Base-by-base conservation (phyloP, 192 early-diverging fungal genomes). In the Coemansia sp. region DNA sequence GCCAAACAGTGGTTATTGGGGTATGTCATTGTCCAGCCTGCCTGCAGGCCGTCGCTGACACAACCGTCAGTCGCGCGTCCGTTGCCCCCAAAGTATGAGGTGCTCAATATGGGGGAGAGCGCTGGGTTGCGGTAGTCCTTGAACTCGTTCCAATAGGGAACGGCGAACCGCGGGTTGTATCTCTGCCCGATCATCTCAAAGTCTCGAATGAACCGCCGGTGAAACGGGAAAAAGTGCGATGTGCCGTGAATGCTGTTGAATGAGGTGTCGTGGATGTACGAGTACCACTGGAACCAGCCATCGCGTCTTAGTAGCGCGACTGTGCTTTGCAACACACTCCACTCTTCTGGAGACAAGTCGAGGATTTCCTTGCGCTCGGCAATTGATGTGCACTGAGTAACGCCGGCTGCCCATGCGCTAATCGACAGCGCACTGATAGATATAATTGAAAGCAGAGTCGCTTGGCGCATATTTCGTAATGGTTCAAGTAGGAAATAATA, bases 131-230 rank as follows among this genome's bases (percentile, higher is more conserved):
- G 70, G 44, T 76, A 84, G 76, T 87, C 86, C n/a, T 76, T 71
- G 40, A 78, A 52, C 70, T 70, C 76, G 52, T 87, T 82, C 86
- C 86, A 87, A 75, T 87, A 87, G 18, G 86, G 86, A 24, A 84
- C 42, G 18, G 63, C 76, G 66, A 87, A 78, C 7, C n/a, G 42
- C 13, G 76, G 43, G 60, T 76, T 47, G 55, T 78, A 77, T 24
- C 55, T 60, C 54, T 76, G 80, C 0, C 86, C 78, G 5, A 68
- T 73, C 6, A 34, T 55, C 74, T 90, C 88, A 75, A 86, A 89
- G 38, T 77, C 78, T 33, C 61, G 57, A 36, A 84, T 38, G 63
- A 82, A 82, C 63, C 78, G 75, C 46, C 86, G 78, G 70, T 87
- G 86, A 63, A 72, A 84, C 10, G 86, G 86, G 66, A 87, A 72